These are phyloP conservation scores for Kwoniella sp. DNA, from an alignment of 768 basidiomycete genomes.

Conservation along the genomic window DNA sequence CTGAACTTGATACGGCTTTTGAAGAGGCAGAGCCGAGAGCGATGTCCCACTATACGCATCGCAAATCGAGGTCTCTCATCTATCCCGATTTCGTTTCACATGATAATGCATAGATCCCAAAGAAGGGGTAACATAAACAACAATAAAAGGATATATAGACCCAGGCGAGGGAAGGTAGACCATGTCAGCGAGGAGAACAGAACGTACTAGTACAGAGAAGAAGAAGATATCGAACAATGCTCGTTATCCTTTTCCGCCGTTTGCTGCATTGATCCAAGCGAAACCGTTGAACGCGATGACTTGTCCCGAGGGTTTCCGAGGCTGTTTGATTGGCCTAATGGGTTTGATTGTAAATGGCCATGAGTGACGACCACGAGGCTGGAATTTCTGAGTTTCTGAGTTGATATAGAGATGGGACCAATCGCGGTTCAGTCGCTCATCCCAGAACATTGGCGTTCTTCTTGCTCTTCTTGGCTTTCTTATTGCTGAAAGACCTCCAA, in stretches of 20 bases:
- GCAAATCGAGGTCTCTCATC: no score
- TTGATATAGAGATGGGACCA: neutral
- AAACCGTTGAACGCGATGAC: no score
- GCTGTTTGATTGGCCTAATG: neutral
- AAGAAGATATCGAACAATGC: neutral
- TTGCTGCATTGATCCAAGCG: no score
- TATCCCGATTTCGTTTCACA: no score
- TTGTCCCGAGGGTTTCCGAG: no score
- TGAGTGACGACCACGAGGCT: no score
- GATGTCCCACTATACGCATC: no score
- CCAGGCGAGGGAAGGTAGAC: no score
- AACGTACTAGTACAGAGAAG: neutral
- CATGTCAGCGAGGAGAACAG: neutral
- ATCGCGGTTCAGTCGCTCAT: constrained; percentile 15
- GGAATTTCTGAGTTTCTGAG: no score
- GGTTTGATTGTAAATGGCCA: neutral
- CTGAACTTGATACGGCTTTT: no score
- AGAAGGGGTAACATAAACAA: neutral
- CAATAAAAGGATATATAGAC: neutral
- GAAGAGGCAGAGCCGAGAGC: no score
- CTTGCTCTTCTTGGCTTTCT: constrained; percentile 47
- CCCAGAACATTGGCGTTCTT: constrained; percentile 54
- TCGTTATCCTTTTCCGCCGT: no score
- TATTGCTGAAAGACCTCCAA: constrained; percentile 50
- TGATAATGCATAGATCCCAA: constrained; percentile 8